Evolutionary conservation across 805 yeast species (phyloP), one percentile per base, ranked within the genome.

Genomic region (Suhomyces sp.): DNA sequence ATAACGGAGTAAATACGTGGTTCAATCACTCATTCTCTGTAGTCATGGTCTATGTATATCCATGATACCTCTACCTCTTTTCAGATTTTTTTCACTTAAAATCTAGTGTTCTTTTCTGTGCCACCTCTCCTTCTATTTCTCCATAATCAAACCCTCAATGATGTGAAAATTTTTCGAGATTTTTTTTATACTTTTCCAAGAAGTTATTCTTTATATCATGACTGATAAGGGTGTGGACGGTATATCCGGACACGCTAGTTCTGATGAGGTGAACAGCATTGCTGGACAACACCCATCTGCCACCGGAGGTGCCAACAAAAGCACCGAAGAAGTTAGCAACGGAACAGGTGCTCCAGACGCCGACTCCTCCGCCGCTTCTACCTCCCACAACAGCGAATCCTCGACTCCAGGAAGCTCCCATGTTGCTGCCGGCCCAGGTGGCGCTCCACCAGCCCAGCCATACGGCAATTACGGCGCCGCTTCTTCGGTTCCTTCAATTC

Each of bases 211-310:
- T 35, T 20, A 46, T 29, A 35, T 46, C 48, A 46, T 46, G 48
- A 46, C 27, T 46, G 48, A 46, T 33, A 46, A 46, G 37, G 35
- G 48, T 46, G 48, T 46, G 48, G 48, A 46, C 48, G 48, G 48
- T 46, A 35, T 22, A 33, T 15, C 48, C 48, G 48, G 43, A 21
- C 48, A 46, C 43, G 31, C 48, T 35, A 35, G 37, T 33, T 33
- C 48, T 15, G 48, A 37, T 22, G 48, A 37, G 19, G 43, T 33
- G 29, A 21, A 17, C 29, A 41, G 44, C 44, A n/a, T 13, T 20
- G 48, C 43, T 35, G 43, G 9, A 22, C 41, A 46, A 29, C 19
- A 13, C 21, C 43, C 43, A 31, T 33, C 43, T 46, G 6, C 29
- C 12, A 46, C 19, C 43, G 43, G 48, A 22, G 48, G 41, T 33